Evolutionary conservation across 2,329 filamentous ascomycete species (phyloP), one percentile per base, ranked within the genome.

Genomic region (Fusarium mangiferae): DNA sequence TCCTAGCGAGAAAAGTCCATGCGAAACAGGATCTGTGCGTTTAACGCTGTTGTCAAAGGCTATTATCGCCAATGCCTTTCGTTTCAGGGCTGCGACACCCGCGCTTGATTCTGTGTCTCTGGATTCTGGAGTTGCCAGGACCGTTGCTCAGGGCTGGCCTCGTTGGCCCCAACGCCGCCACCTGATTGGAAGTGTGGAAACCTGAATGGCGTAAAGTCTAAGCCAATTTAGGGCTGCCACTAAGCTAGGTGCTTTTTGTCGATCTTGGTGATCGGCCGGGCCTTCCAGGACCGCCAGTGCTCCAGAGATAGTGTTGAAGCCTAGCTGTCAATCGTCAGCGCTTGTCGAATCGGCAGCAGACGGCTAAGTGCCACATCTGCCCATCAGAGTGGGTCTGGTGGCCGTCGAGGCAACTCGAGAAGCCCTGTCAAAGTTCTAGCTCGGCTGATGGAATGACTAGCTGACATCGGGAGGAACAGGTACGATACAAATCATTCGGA

Each of bases 361-460:
- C 74, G 73, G 68, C 64, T 66, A 66, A 56, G 73, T 63, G 71
- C 72, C 70, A 75, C 64, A 68, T 51, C 59, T 54, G 55, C 38
- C 65, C 39, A 46, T 38, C 65, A 65, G 62, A 44, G 62, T 74
- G 67, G 70, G 62, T 38, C 60, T 77, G 59, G 46, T 42, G 55
- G 55, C 59, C 60, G 48, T 74, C 68, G 58, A 75, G 70, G 58
- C 68, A 72, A 61, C 68, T 59, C 68, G 54, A 77, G 76, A 77
- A 78, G 76, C 74, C 74, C 64, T 75, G 73, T 71, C 70, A 75
- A 68, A 63, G 64, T 78, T 77, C 75, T 77, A 77, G 75, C 74
- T 74, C 56, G 49, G 63, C 59, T 66, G 66, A 57, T 71, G 68
- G 70, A 46, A 66, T 71, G 48, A 57, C 41, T 62, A 70, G 41